Evolutionary conservation across 257 asterid species (phyloP), one percentile per base, ranked within the genome.

Genomic region (Scutellaria baicalensis): DNA sequence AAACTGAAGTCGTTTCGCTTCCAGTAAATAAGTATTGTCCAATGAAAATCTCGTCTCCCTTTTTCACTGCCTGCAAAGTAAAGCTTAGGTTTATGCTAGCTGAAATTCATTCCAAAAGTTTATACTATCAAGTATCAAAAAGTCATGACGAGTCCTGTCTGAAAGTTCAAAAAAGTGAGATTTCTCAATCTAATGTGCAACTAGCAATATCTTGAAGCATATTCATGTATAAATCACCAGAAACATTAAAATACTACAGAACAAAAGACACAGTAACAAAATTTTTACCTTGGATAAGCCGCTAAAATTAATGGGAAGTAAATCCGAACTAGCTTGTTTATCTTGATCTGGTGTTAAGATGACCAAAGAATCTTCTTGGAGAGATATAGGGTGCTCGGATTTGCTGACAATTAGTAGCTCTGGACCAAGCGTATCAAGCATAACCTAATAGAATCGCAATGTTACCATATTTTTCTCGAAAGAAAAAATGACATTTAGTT

Each of bases 351-450:
- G 84, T 38, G 96, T 84, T 49, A 89, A 75, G 57, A 75, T 64
- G 48, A 86, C 85, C 17, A 78, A 50, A 51, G 91, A 75, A 73
- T 70, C 84, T 61, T 83, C 91, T 64, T 81, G 33, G 11, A 86
- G 88, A 47, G 85, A 61, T 64, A 89, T 86, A 21, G 91, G 84
- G 2, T 66, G 82, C 69, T 80, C 84, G 0, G 84, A 67, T 57
- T 79, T 83, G 87, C 85, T 86, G 51, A 86, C 88, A 16, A 89
- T 84, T 69, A 83, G 86, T 75, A 89, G 81, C 78, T 89, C 96
- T 4, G 96, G 96, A 66, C 96, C 96, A 52, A 62, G 81, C 3
- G 96, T 89, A 66, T 89, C 96, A 10, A 89, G 89, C 96, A 89
- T 89, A 60, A 89, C 87, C 96, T 89, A 77, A 57, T 54, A 59